phyloP scores from a whole-genome alignment of 2,329 filamentous ascomycete genomes.

The Cytospora paraplurivora region DNA sequence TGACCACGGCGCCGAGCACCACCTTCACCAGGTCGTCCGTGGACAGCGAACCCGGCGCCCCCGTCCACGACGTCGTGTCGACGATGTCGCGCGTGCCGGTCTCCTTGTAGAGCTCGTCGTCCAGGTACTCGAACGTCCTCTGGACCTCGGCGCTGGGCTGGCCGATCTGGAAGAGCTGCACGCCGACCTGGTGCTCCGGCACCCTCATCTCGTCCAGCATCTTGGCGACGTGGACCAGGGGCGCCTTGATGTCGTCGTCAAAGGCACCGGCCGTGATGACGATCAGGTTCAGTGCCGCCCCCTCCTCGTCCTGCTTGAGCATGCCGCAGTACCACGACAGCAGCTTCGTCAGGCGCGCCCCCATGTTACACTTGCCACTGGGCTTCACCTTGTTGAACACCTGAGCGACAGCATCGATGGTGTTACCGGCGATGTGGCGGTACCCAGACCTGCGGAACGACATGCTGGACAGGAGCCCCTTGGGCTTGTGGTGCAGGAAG shows the following conservation, averaged over 20 bases:
- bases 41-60: slow-evolving; percentile 27
- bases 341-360: slow-evolving; percentile 34
- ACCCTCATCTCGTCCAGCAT: slow-evolving; percentile 30
- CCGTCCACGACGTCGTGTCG: slow-evolving; percentile 29
- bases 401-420: slow-evolving; percentile 33
- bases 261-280: slow-evolving; percentile 35
- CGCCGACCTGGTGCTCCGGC: slow-evolving; percentile 32
- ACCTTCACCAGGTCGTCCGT: slow-evolving; percentile 31
- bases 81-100: slow-evolving; percentile 30
- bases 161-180: slow-evolving; percentile 33
- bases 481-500: slow-evolving; percentile 30
- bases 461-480: slow-evolving; percentile 28
- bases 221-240: slow-evolving; percentile 28
- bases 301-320: slow-evolving; percentile 35
- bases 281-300: slow-evolving; percentile 36
- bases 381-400: slow-evolving; percentile 35
- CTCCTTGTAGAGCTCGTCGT: slow-evolving; percentile 33
- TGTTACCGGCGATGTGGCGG: slow-evolving; percentile 30
- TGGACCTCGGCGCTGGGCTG: slow-evolving; percentile 27
- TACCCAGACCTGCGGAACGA: slow-evolving; percentile 32
- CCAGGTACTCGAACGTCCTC: slow-evolving; percentile 31
- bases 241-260: slow-evolving; percentile 31
- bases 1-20: slow-evolving; percentile 31
- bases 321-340: slow-evolving; percentile 36
- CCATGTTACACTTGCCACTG: slow-evolving; percentile 36